phyloP scores from a whole-genome alignment of 2,329 filamentous ascomycete species.

The Capronia coronata region DNA sequence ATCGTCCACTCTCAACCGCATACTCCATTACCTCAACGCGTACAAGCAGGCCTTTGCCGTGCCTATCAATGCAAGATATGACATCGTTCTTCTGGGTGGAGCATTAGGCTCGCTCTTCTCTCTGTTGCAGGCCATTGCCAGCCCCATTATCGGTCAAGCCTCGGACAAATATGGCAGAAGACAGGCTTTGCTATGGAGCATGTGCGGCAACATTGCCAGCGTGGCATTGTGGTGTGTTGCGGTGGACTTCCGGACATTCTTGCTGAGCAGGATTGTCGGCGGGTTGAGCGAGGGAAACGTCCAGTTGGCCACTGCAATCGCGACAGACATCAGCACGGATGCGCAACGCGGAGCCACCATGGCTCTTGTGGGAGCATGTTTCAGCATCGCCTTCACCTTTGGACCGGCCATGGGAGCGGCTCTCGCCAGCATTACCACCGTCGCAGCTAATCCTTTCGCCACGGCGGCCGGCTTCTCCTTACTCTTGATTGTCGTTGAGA shows the following conservation, averaged over 20 bases:
- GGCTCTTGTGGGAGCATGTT: constrained; percentile 93
- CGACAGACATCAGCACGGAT: constrained; percentile 89
- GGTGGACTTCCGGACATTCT: constrained; percentile 89
- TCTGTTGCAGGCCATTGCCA: constrained; percentile 83
- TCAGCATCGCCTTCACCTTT: constrained; percentile 95
- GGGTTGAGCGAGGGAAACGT: constrained; percentile 95
- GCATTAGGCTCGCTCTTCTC: constrained; percentile 91
- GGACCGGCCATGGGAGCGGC: constrained; percentile 87
- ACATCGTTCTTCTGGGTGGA: constrained; percentile 90
- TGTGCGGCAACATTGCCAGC: constrained; percentile 86
- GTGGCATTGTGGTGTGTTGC: constrained; percentile 92
- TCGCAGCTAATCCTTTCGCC: constrained; percentile 87
- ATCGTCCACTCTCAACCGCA: constrained; percentile 65
- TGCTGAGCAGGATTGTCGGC: constrained; percentile 86
- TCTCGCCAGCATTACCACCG: constrained; percentile 67
- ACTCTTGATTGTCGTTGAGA: constrained; percentile 77
- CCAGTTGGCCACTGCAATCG: constrained; percentile 91
- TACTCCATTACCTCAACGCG: constrained; percentile 77
- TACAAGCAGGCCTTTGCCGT: constrained; percentile 92
- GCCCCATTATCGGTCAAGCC: constrained; percentile 79
- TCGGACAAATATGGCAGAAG: constrained; percentile 85
- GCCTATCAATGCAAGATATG: constrained; percentile 92
- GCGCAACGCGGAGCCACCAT: constrained; percentile 80
- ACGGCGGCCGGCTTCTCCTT: constrained; percentile 85
- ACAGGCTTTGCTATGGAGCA: constrained; percentile 79